Evolutionary conservation across 805 yeast species (phyloP), one percentile per base, ranked within the genome.

Genomic region (Candida easanensis): DNA sequence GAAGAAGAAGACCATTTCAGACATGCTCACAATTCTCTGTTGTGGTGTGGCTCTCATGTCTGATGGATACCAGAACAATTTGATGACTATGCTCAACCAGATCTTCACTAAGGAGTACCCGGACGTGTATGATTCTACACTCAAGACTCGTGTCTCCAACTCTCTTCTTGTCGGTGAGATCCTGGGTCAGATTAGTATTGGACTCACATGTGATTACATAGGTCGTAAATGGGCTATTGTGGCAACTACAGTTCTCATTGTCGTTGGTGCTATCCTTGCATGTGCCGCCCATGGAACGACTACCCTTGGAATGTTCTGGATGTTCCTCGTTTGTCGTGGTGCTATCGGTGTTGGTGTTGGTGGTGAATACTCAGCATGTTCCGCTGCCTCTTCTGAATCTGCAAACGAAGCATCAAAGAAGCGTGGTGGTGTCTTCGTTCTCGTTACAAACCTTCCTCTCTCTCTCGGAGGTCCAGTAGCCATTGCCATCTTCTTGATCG

Each of bases 381-480:
- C 87, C 0, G 77, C 82, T 3, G 69, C 83, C 16, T 84, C 88
- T 2, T 76, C 80, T 36, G 89, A 84, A 56, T 84, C 89, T 21
- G 85, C 88, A 9, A 82, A 83, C 58, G 88, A 84, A 54, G 71
- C 79, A 7, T 71, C 73, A 39, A 76, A 69, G 53, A 70, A 73
- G 55, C 70, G 93, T 60, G 90, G 93, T 39, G 79, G 82, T 30
- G 69, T 75, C 18, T 81, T 84, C 54, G 73, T 76, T 26, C 51
- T 85, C 60, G 83, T 80, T 23, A 84, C 91, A 15, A 85, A 85
- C 60, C 66, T 85, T 37, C 93, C 91, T 3, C 65, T 85, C 32
- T 71, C 85, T 3, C 69, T 84, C 32, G 93, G 95, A 39, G 88
- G 88, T 4, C 91, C 91, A n/a, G 77, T 85, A 58, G 85, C 88